Evolutionary conservation across 345 rosid species (phyloP).

Genomic region (Eucalyptus grandis): DNA sequence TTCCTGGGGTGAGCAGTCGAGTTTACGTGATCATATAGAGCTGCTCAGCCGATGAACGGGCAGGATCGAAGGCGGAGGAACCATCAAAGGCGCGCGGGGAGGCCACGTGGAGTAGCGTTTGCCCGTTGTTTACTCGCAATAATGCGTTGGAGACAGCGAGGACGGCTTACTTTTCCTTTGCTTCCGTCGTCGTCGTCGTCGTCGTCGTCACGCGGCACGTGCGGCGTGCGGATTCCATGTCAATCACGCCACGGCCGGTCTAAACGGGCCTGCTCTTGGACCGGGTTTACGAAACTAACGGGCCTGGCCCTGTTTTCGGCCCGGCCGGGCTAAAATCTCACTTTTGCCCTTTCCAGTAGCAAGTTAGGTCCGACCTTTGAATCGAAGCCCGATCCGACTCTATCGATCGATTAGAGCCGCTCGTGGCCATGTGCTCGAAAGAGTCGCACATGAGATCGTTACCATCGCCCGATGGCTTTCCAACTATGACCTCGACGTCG

Average conservation of each 20-base stretch:
- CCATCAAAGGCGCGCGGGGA: not conserved
- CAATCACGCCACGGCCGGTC: not conserved
- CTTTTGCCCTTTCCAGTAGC: not conserved
- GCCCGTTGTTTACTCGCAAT: not conserved
- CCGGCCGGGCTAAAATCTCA: not conserved
- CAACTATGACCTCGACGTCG: not conserved
- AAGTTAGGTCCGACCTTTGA: not conserved
- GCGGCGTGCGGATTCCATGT: not conserved
- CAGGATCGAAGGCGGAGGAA: not conserved
- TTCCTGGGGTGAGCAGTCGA: not conserved
- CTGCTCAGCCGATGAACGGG: not conserved
- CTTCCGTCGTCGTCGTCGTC: not conserved
- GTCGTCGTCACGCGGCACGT: not conserved
- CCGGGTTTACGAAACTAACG: not conserved
- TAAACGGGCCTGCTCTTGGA: not conserved
- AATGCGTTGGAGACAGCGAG: not conserved
- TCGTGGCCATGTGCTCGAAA: not conserved
- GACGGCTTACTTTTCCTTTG: not conserved
- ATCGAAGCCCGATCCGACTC: not conserved
- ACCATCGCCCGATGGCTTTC: not conserved
- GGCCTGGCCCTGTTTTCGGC: not conserved
- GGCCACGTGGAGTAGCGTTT: not conserved
- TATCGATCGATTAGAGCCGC: not conserved
- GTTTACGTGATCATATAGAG: not conserved
- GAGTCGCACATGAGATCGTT: not conserved